Evolutionary conservation across 2,329 filamentous ascomycete species (phyloP).

Genomic region (Dactylellina parvicollis): DNA sequence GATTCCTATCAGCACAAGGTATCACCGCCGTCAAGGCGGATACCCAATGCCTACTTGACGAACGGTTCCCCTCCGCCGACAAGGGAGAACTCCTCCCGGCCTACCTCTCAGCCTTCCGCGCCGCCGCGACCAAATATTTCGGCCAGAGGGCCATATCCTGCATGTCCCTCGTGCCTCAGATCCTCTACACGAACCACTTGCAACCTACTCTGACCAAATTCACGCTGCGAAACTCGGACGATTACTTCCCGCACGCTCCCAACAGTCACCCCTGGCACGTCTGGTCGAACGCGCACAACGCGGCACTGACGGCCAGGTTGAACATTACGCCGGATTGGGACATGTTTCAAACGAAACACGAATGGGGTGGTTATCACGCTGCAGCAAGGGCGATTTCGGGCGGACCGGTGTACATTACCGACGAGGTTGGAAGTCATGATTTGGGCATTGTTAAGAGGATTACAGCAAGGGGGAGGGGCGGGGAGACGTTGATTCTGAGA

Average conservation of each 20-base stretch:
- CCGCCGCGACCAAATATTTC: slow-evolving; percentile 81
- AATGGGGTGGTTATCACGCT: slow-evolving; percentile 82
- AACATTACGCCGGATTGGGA: slow-evolving; percentile 82
- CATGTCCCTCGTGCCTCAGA: slow-evolving; percentile 90
- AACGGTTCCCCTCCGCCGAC: slow-evolving; percentile 73
- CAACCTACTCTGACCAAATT: slow-evolving; percentile 30
- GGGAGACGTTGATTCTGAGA: slow-evolving; percentile 14
- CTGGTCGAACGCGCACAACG: slow-evolving; percentile 91
- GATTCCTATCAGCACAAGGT: slow-evolving; percentile 77
- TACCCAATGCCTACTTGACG: slow-evolving; percentile 89
- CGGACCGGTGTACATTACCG: slow-evolving; percentile 93
- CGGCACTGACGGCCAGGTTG: slow-evolving; percentile 81
- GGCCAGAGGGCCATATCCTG: slow-evolving; percentile 82
- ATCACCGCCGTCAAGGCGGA: slow-evolving; percentile 93
- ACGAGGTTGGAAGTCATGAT: slow-evolving; percentile 84
- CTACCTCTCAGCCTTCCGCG: slow-evolving; percentile 87
- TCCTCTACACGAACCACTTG: slow-evolving; percentile 70
- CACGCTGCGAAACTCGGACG: slow-evolving; percentile 74
- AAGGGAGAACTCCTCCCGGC: slow-evolving; percentile 71
- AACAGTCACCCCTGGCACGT: slow-evolving; percentile 92
- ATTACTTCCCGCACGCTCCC: slow-evolving; percentile 87
- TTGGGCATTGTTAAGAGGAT: slow-evolving; percentile 79
- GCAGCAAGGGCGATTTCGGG: slow-evolving; percentile 89
- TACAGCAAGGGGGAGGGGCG: slow-evolving; percentile 65
- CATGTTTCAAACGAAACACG: slow-evolving; percentile 75